phyloP scores from a whole-genome alignment of 2,329 filamentous ascomycete genomes.

The Ophiostoma sp. region DNA sequence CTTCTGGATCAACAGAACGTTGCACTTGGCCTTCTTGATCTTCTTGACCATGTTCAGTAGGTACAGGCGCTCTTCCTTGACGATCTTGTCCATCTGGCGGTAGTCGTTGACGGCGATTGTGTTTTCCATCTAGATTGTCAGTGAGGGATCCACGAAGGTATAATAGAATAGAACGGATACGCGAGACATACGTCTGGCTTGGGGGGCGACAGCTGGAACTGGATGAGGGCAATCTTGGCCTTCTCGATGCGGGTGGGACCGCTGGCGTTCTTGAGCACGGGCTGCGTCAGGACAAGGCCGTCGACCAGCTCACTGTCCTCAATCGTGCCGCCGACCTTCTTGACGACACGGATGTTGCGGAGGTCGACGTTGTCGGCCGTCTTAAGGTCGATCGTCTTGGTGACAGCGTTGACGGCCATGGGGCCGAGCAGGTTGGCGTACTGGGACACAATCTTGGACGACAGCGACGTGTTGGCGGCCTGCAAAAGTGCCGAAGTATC shows the following conservation, averaged over 20 bases:
- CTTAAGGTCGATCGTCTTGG: conserved; percentile 93
- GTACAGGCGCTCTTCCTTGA: conserved; percentile 98
- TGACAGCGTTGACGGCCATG: conserved; percentile 96
- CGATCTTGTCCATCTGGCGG: conserved; percentile 99
- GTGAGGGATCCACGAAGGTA: background rate
- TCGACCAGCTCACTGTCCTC: conserved; percentile 98
- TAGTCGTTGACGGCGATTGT: conserved; percentile 99
- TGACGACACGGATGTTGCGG: conserved; percentile 93
- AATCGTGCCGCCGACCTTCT: conserved; percentile 97
- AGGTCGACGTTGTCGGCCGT: conserved; percentile 96
- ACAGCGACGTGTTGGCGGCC: conserved; percentile 94
- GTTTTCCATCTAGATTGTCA: conserved; percentile 80
- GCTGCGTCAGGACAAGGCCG: conserved; percentile 87
- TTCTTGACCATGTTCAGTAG: conserved; percentile 99
- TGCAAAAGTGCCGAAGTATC: conserved; percentile 91
- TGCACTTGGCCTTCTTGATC: conserved; percentile 99
- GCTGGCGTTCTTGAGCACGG: conserved; percentile 88
- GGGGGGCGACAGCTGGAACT: conserved; percentile 96
- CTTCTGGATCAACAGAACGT: conserved; percentile 97
- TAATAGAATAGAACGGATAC: background rate
- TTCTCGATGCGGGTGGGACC: conserved; percentile 95
- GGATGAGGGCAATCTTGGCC: conserved; percentile 92
- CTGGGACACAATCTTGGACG: conserved; percentile 97
- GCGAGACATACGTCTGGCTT: conserved; percentile 77
- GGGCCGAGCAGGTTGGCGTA: conserved; percentile 93